These are phyloP conservation scores for Flagelloscypha sp. DNA, from an alignment of 768 basidiomycete genomes.

Conservation along the genomic window DNA sequence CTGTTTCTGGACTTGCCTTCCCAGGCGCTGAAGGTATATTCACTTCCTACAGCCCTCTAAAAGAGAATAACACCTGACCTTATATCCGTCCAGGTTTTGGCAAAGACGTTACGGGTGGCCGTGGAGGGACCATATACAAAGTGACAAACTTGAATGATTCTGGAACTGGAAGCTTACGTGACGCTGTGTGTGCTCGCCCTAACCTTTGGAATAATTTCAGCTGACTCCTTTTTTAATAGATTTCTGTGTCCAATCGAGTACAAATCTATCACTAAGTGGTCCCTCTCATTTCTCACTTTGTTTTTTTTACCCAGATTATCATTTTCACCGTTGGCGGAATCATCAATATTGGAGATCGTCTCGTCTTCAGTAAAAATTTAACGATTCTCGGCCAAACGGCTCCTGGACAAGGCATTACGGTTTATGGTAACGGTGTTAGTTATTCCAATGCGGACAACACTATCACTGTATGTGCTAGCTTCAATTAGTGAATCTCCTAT, in stretches of 20 bases:
- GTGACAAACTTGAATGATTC: slow-evolving; percentile 27
- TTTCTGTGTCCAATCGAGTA: no score
- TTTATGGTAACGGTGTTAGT: slow-evolving; percentile 24
- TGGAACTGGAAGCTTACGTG: slow-evolving; percentile 26
- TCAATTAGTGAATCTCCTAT: no score
- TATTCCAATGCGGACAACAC: slow-evolving; percentile 24
- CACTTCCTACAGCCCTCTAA: no score
- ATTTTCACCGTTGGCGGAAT: slow-evolving; percentile 27
- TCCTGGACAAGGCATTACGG: slow-evolving; percentile 29
- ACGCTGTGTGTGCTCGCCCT: no score
- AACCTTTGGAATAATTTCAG: no score
- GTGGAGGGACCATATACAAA: slow-evolving; percentile 25
- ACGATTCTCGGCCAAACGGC: slow-evolving; percentile 29
- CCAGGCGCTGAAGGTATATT: slow-evolving; percentile 23
- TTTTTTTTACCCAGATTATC: slow-evolving; percentile 17
- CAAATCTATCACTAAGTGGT: slow-evolving; percentile 18
- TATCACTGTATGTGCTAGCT: slow-evolving; percentile 16
- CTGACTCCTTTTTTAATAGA: no score
- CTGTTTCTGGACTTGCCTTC: slow-evolving; percentile 23
- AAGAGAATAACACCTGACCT: not conserved
- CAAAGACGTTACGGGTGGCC: slow-evolving; percentile 24
- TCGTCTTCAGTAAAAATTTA: slow-evolving; percentile 23
- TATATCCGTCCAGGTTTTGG: no score
- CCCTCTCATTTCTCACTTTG: not conserved
- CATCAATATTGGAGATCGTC: slow-evolving; percentile 22